Evolutionary conservation across 75 land plant species (phyloP).

Genomic region (Gnetum montanum): DNA sequence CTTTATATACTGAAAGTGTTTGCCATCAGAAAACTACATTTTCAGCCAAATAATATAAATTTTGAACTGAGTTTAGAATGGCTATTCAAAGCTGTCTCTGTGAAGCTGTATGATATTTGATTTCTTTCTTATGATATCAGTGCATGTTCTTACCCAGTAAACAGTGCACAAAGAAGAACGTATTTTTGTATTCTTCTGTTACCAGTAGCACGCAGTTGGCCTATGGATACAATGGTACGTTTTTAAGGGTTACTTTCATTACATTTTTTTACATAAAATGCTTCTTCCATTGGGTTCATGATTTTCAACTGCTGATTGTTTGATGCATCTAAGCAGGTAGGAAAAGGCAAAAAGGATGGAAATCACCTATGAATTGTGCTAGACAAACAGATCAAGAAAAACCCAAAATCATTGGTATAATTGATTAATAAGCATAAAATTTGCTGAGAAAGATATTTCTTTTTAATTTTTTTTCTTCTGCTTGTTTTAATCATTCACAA

Average conservation of each 20-base stretch:
- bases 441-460: no score
- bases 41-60: no score
- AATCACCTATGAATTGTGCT: neutral
- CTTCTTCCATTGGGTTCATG: neutral
- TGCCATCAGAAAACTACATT: no score
- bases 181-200: neutral
- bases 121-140: no score
- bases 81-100: no score
- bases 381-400: conserved; percentile 8
- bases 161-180: neutral
- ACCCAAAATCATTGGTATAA: conserved; percentile 1
- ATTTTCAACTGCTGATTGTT: neutral
- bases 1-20: no score
- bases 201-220: neutral
- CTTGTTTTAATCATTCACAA: neutral
- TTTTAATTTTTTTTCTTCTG: no score
- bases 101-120: no score
- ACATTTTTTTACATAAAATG: neutral
- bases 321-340: conserved; percentile 2
- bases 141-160: neutral
- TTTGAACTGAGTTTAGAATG: no score
- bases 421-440: no score
- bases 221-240: conserved; percentile 3
- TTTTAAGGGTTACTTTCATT: neutral
- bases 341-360: neutral